These are phyloP conservation scores for Chalciporus chontae DNA, from an alignment of 768 basidiomycete genomes.

Conservation along the genomic window DNA sequence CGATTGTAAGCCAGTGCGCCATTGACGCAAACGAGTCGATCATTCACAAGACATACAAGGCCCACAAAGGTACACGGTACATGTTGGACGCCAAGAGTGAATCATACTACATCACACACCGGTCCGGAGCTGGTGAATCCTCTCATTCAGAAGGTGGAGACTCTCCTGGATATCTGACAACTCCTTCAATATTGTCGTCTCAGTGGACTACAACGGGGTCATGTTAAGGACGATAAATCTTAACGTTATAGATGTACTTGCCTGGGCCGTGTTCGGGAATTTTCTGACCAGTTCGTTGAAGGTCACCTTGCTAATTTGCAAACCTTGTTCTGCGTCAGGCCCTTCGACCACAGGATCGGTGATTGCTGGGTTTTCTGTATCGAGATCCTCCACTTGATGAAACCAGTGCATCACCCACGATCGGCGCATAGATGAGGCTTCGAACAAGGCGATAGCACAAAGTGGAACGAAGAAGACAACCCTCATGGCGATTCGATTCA, in stretches of 20 bases:
- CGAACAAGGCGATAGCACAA: slow-evolving; percentile 67
- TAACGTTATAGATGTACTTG: slow-evolving; percentile 33
- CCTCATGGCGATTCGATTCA: slow-evolving; percentile 79
- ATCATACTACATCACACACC: slow-evolving; percentile 8
- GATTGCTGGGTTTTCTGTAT: slow-evolving; percentile 47
- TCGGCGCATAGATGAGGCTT: slow-evolving; percentile 53
- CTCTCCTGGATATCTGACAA: slow-evolving; percentile 50
- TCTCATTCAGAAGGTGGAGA: slow-evolving; percentile 36
- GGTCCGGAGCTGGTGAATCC: slow-evolving; percentile 29
- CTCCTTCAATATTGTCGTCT: slow-evolving; percentile 63
- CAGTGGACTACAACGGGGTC: slow-evolving; percentile 54
- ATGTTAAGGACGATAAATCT: slow-evolving; percentile 2
- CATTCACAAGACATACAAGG: not conserved
- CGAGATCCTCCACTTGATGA: slow-evolving; percentile 53
- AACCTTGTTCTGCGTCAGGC: slow-evolving; percentile 48
- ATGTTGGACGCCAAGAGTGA: not conserved
- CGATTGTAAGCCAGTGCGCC: slow-evolving; percentile 3
- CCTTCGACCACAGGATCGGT: slow-evolving; percentile 61
- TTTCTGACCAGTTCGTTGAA: slow-evolving; percentile 66
- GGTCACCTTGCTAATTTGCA: slow-evolving; percentile 65
- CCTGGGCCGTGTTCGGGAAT: slow-evolving; percentile 72
- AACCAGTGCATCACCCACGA: slow-evolving; percentile 73
- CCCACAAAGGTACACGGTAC: not conserved
- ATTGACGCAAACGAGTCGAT: not conserved
- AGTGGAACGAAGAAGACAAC: slow-evolving; percentile 82